Evolutionary conservation across 179 eudicot species (phyloP).

Genomic region (Corrigiola litoralis): DNA sequence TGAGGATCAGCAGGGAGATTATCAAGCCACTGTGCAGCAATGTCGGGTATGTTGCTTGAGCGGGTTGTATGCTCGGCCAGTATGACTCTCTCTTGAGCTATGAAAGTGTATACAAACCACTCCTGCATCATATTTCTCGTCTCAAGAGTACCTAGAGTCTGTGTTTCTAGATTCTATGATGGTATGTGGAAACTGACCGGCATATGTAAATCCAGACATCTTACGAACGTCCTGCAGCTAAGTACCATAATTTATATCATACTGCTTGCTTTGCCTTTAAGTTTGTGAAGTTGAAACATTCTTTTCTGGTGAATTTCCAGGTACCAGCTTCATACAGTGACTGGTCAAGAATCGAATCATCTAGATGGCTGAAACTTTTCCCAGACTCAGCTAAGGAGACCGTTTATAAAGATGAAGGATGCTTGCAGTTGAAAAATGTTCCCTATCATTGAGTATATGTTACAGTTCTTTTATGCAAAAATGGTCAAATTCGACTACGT

Average conservation of each 20-base stretch:
- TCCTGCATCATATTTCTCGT: slow-evolving; percentile 8
- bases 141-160: neutral
- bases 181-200: too few species aligned
- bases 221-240: too few species aligned
- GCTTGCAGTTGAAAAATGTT: too few species aligned
- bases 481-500: neutral
- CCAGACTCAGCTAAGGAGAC: too few species aligned
- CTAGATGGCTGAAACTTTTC: neutral
- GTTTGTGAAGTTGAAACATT: neutral
- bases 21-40: slow-evolving; percentile 15
- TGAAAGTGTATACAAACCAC: slow-evolving; percentile 17
- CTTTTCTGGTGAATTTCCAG: neutral
- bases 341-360: neutral
- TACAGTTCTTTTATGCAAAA: neutral
- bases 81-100: slow-evolving; percentile 13
- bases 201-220: too few species aligned
- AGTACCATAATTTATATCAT: neutral
- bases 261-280: slow-evolving; percentile 1
- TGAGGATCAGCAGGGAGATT: slow-evolving; percentile 1
- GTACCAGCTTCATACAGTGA: neutral
- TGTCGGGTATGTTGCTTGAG: slow-evolving; percentile 1
- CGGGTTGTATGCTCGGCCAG: slow-evolving; percentile 10
- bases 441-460: too few species aligned
- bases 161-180: neutral
- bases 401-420: too few species aligned